phyloP scores from a whole-genome alignment of 75 land plant species.

The Picea sitchensis region DNA sequence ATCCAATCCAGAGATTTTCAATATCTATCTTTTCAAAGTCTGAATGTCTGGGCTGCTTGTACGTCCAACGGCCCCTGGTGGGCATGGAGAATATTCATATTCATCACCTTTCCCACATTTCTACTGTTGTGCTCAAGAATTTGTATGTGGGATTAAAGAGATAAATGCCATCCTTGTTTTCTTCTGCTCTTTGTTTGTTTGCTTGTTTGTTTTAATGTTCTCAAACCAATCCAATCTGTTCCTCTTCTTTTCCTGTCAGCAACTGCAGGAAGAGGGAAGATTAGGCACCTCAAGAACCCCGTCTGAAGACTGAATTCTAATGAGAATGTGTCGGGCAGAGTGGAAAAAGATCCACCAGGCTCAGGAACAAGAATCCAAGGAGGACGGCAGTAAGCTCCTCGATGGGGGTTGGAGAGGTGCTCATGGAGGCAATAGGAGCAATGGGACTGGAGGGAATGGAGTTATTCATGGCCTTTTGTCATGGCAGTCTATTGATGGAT shows the following conservation, averaged over 20 bases:
- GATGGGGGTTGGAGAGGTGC: background rate
- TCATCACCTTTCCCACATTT: slow-evolving; percentile 5
- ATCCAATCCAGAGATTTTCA: background rate
- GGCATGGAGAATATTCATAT: slow-evolving; percentile 1
- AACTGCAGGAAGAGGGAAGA: background rate
- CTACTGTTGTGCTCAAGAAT: background rate
- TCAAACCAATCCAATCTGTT: background rate
- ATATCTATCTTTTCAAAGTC: no score
- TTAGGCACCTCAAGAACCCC: background rate
- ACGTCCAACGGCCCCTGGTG: background rate
- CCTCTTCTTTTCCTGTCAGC: background rate
- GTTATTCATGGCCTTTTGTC: background rate
- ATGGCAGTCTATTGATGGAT: background rate
- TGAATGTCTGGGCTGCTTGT: background rate
- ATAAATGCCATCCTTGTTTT: background rate
- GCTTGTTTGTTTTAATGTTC: background rate
- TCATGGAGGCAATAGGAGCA: background rate
- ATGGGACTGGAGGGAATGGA: background rate
- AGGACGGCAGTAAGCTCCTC: background rate
- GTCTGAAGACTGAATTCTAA: background rate
- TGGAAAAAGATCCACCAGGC: background rate
- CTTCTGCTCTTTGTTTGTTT: background rate
- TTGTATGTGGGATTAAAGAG: background rate
- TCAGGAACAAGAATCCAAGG: background rate
- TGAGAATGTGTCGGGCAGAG: background rate